Conservation (phyloP, 108 stramenopile genomes). For the Pseudonitzschia delicatissima region DNA sequence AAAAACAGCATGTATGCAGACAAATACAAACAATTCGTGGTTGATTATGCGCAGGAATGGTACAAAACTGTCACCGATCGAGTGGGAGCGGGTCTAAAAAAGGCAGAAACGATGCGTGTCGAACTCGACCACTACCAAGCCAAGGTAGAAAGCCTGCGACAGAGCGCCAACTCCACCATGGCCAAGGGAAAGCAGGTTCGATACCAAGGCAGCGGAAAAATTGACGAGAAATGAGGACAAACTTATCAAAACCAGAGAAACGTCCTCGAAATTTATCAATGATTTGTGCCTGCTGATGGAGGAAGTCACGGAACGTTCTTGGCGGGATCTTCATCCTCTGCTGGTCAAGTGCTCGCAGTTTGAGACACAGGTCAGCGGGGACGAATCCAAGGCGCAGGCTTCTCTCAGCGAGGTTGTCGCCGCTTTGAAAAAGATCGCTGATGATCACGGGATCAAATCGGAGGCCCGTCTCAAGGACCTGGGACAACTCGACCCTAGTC, state of each 20-base stretch:
- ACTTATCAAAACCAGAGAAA: slow-evolving; percentile 51
- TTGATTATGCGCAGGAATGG: slow-evolving; percentile 77
- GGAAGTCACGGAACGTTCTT: slow-evolving; percentile 73
- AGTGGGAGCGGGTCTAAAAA: slow-evolving; percentile 45
- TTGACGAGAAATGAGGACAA: slow-evolving; percentile 79
- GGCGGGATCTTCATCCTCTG: slow-evolving; percentile 80
- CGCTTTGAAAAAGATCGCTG: slow-evolving; percentile 53
- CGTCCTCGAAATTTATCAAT: slow-evolving; percentile 49
- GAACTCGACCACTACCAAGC: slow-evolving; percentile 77
- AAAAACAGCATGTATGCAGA: slow-evolving; percentile 51
- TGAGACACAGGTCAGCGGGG: slow-evolving; percentile 58
- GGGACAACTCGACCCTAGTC: slow-evolving; percentile 42
- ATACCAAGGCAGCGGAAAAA: slow-evolving; percentile 52
- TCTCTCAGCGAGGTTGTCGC: slow-evolving; percentile 45
- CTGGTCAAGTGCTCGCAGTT: slow-evolving; percentile 78
- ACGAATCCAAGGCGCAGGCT: slow-evolving; percentile 50
- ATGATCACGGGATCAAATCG: slow-evolving; percentile 49
- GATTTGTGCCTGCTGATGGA: slow-evolving; percentile 72
- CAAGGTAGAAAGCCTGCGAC: slow-evolving; percentile 69
- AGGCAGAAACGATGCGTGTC: slow-evolving; percentile 62
- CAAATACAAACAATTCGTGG: slow-evolving; percentile 70
- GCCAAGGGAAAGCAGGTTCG: slow-evolving; percentile 72
- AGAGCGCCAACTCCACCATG: slow-evolving; percentile 54
- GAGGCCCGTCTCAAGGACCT: slow-evolving; percentile 71
- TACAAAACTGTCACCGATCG: slow-evolving; percentile 67